Evolutionary conservation across 805 yeast genomes (phyloP).

Genomic region (Monosporozyma yasuniensis): DNA sequence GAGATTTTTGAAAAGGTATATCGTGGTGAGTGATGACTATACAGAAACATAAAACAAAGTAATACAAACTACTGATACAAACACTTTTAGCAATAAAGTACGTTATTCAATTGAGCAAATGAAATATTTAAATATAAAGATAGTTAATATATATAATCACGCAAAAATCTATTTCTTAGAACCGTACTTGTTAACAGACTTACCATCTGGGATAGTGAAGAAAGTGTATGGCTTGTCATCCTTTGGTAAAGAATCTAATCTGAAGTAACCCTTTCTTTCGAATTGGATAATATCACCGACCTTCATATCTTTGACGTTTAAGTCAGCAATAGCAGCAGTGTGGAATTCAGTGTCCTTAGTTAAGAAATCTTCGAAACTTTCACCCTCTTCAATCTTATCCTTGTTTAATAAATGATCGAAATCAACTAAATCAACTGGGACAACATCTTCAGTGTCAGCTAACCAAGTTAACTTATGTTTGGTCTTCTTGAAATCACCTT

Average conservation of each 20-base stretch:
- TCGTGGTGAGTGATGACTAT: too few species aligned
- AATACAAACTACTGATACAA: too few species aligned
- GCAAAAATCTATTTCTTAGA: slow-evolving; percentile 42
- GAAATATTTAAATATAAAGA: neutral
- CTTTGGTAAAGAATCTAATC: slow-evolving; percentile 52
- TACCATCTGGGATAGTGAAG: slow-evolving; percentile 95
- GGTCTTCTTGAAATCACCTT: slow-evolving; percentile 95
- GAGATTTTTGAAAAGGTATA: too few species aligned
- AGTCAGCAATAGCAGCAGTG: slow-evolving; percentile 68
- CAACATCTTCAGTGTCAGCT: slow-evolving; percentile 67
- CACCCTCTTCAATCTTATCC: slow-evolving; percentile 91
- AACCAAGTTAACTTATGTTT: slow-evolving; percentile 93
- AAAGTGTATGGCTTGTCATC: slow-evolving; percentile 62
- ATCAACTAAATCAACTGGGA: slow-evolving; percentile 71
- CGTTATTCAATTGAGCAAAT: neutral
- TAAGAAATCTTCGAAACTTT: slow-evolving; percentile 83
- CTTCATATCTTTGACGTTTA: slow-evolving; percentile 65
- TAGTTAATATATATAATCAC: neutral
- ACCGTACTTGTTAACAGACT: slow-evolving; percentile 67
- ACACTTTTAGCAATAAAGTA: neutral
- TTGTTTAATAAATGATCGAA: slow-evolving; percentile 92
- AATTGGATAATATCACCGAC: slow-evolving; percentile 86
- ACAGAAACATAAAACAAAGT: too few species aligned
- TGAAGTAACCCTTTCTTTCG: slow-evolving; percentile 94
- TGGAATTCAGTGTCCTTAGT: slow-evolving; percentile 84